Conservation (phyloP, 2,329 filamentous ascomycete species). For the Colletotrichum graminicola region DNA sequence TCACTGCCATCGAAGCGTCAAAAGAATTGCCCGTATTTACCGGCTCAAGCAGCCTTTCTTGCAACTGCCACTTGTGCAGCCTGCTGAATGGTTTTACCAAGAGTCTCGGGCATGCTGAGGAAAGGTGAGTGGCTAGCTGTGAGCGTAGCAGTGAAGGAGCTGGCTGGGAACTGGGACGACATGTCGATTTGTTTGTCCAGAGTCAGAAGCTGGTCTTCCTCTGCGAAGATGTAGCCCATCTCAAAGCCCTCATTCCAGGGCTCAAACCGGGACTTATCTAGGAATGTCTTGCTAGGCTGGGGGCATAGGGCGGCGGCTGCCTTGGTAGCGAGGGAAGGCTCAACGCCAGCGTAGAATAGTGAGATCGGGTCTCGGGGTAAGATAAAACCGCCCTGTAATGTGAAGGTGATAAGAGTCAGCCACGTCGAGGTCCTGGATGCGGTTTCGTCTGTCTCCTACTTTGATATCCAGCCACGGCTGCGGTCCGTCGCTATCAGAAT, state of each 20-base stretch:
- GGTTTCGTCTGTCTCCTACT: constrained; percentile 33
- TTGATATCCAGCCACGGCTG: constrained; percentile 46
- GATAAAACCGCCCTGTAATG: constrained; percentile 16
- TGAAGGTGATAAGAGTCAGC: constrained; percentile 33
- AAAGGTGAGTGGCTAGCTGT: constrained; percentile 28
- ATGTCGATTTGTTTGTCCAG: constrained; percentile 42
- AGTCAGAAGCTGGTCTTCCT: constrained; percentile 45
- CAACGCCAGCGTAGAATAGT: constrained; percentile 46
- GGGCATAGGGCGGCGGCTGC: constrained; percentile 32
- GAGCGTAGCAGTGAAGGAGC: constrained; percentile 36
- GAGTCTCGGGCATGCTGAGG: constrained; percentile 25
- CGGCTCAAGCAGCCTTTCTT: constrained; percentile 6
- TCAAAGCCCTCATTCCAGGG: constrained; percentile 47
- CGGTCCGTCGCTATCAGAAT: constrained; percentile 41
- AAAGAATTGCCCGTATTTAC: not conserved
- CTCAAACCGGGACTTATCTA: constrained; percentile 44
- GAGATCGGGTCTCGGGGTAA: constrained; percentile 8
- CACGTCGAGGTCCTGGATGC: too few relatives aligned
- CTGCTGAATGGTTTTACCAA: constrained; percentile 19
- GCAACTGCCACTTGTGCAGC: constrained; percentile 12
- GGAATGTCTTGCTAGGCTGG: constrained; percentile 39
- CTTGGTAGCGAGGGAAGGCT: constrained; percentile 26
- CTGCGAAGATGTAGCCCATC: constrained; percentile 46
- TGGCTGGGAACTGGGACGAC: constrained; percentile 46
- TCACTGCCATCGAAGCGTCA: not conserved